phyloP scores from a whole-genome alignment of 768 basidiomycete genomes.

The Pluteus cervinus region DNA sequence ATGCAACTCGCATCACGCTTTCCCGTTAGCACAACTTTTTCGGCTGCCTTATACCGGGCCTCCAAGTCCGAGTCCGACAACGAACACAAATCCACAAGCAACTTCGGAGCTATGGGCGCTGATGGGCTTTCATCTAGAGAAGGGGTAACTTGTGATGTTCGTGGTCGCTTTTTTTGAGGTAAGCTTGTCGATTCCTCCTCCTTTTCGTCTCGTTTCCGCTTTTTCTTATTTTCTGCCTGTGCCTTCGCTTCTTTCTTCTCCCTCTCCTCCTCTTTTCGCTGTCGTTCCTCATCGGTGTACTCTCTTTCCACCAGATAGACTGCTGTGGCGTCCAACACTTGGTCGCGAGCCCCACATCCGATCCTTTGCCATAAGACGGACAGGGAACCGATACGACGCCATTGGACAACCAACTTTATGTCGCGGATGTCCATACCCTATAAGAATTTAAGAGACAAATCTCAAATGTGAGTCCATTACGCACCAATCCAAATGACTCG shows the following conservation, averaged over 20 bases:
- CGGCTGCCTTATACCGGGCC: too few species aligned
- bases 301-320: constrained; percentile 1
- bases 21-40: too few species aligned
- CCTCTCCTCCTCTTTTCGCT: not conserved
- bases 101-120: too few species aligned
- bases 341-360: constrained; percentile 1
- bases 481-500: constrained; percentile 12
- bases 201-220: too few species aligned
- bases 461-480: constrained; percentile 5
- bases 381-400: constrained; percentile 1
- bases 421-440: constrained; percentile 4
- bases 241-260: not conserved
- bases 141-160: too few species aligned
- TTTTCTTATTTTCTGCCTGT: not conserved
- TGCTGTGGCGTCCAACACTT: not conserved
- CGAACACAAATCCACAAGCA: too few species aligned
- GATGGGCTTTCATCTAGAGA: too few species aligned
- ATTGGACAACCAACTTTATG: constrained; percentile 3
- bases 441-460: not conserved
- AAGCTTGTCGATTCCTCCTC: too few species aligned
- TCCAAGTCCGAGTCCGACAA: too few species aligned
- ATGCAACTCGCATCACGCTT: too few species aligned
- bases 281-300: constrained; percentile 1
- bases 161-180: too few species aligned
- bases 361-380: constrained; percentile 1